These are phyloP conservation scores for Tricholoma terreum DNA, from an alignment of 768 basidiomycete genomes.

Conservation along the genomic window DNA sequence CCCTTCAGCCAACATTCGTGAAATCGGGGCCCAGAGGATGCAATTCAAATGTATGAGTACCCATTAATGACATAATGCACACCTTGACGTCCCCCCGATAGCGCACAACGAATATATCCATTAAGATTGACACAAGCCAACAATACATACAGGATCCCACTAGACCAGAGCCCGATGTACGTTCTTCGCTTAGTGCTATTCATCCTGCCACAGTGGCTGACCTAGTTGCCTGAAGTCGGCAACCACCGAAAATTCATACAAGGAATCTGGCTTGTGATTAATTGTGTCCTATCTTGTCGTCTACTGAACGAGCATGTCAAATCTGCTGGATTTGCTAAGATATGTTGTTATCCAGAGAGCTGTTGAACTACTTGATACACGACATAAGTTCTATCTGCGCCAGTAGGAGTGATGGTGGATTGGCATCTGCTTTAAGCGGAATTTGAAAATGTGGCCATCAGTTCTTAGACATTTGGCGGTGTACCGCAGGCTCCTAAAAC, in stretches of 20 bases:
- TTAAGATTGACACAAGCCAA: slow-evolving; percentile 62
- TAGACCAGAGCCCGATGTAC: slow-evolving; percentile 16
- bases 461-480: too few relatives aligned
- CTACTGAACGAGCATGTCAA: too few relatives aligned
- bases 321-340: too few relatives aligned
- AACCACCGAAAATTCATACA: slow-evolving; percentile 13
- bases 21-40: slow-evolving; percentile 33
- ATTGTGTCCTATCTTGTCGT: background rate
- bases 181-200: background rate
- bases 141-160: slow-evolving; percentile 42
- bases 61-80: background rate
- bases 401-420: too few relatives aligned
- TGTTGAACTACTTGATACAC: too few relatives aligned
- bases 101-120: slow-evolving; percentile 53
- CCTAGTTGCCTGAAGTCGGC: slow-evolving; percentile 10
- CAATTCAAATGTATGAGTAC: slow-evolving; percentile 27
- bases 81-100: slow-evolving; percentile 13
- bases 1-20: slow-evolving; percentile 39
- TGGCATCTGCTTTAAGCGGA: too few relatives aligned
- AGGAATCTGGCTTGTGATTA: slow-evolving; percentile 8
- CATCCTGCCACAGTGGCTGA: background rate
- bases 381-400: too few relatives aligned
- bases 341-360: too few relatives aligned
- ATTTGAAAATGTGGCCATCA: too few relatives aligned
- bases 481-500: too few relatives aligned